Evolutionary conservation across 2,329 filamentous ascomycete genomes (phyloP), one percentile per base, ranked within the genome.

Genomic region (Penicillium fuscoglaucum): DNA sequence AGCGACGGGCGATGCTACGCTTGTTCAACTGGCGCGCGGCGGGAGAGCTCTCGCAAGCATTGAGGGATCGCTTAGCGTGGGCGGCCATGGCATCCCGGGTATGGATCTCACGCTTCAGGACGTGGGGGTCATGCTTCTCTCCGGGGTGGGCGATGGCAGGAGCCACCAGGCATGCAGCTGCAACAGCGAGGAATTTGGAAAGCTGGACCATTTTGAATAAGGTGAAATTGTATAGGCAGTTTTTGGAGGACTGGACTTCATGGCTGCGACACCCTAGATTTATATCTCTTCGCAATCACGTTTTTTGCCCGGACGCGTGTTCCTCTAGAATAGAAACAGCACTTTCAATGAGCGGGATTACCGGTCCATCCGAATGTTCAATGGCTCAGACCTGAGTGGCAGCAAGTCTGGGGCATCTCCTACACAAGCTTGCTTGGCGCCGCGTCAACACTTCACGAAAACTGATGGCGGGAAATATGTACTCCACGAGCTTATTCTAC

Each of bases 81-180:
- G 62, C 54, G 9, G 70, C 70, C 49, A 68, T 58, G 29, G 59
- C 61, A 52, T 73, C 63, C 12, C 69, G 69, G 50, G 66, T 64
- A 31, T 65, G 63, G 17, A 72, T 64, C 55, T 72, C 70, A 7
- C 67, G 65, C 62, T 69, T 70, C 29, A 72, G n/a, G 19, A 58
- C 62, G 37, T 66, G 62, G 7, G 66, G 63, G 35, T 72, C 67
- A 10, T 72, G 69, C 41, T 71, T 68, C 56, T 72, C 70, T n/a
- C 70, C 70, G 0, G 70, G 70, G 45, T 72, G 70, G 40, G 70
- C 69, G 28, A 71, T 60, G 24, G 63, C 65, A 10, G 72, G 61
- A 3, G 69, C 65, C 24, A 61, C 64, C 46, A 68, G 50, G 45
- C 60, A 66, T 43, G 69, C 68, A 6, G 71, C 72, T 39, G 64